These are phyloP conservation scores for Pythium dissotocum DNA, from an alignment of 352 stramenopile species.

Conservation along the genomic window DNA sequence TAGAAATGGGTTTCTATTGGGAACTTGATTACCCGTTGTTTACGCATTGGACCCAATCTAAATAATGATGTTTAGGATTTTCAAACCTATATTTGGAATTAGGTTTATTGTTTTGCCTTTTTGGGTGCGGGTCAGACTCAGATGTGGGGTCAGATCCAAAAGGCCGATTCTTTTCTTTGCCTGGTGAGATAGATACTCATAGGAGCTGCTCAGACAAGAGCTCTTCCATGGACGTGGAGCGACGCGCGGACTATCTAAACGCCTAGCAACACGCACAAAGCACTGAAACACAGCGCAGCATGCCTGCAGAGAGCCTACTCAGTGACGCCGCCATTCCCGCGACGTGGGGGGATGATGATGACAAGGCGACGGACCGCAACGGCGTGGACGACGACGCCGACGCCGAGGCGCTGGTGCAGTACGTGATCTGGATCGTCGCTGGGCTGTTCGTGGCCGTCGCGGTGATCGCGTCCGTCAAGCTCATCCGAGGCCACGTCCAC, in stretches of 20 bases:
- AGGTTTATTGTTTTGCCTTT: background rate
- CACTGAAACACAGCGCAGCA: background rate
- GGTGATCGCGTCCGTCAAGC: slow-evolving; percentile 85
- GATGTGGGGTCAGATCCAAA: slow-evolving; percentile 9
- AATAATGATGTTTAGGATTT: slow-evolving; percentile 1
- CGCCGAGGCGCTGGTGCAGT: slow-evolving; percentile 65
- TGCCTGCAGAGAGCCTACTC: slow-evolving; percentile 1
- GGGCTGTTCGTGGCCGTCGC: slow-evolving; percentile 90
- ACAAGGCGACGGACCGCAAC: slow-evolving; percentile 7
- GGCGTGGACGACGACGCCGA: slow-evolving; percentile 19
- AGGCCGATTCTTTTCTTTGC: slow-evolving; percentile 9
- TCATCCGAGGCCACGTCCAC: slow-evolving; percentile 90
- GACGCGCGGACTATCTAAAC: background rate
- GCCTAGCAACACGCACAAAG: background rate
- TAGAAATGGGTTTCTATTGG: slow-evolving; percentile 2
- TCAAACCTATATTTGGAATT: background rate
- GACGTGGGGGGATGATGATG: background rate
- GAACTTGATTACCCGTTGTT: background rate
- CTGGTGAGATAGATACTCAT: too few relatives aligned
- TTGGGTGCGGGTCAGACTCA: slow-evolving; percentile 13
- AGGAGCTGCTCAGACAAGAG: slow-evolving; percentile 4
- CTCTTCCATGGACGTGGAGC: slow-evolving; percentile 3
- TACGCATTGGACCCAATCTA: background rate
- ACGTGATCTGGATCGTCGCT: slow-evolving; percentile 81
- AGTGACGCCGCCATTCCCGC: background rate